phyloP scores from a whole-genome alignment of 805 yeast species.

The Pichia deserticola region DNA sequence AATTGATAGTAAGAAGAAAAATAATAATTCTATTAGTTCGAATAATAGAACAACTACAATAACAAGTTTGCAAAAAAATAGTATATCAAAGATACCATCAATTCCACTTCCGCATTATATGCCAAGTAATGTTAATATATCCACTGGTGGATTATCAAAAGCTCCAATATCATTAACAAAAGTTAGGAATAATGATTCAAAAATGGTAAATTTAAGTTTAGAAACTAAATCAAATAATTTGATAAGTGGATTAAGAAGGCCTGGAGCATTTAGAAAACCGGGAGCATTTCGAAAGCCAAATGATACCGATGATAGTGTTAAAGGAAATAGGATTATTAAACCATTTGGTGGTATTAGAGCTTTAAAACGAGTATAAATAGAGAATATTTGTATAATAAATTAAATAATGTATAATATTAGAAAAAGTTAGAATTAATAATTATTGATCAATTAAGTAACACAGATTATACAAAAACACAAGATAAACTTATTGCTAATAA shows the following conservation, averaged over 20 bases:
- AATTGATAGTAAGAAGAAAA: too few species aligned
- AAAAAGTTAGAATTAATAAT: too few species aligned
- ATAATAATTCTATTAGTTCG: too few species aligned
- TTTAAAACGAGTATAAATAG: not conserved
- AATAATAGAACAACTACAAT: too few species aligned
- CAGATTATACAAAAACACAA: too few species aligned
- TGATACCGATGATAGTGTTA: constrained; percentile 17
- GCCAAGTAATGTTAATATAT: constrained; percentile 13
- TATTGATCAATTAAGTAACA: too few species aligned
- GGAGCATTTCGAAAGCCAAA: constrained; percentile 30
- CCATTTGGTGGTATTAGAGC: constrained; percentile 7
- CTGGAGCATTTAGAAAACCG: constrained; percentile 24
- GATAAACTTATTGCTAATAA: too few species aligned
- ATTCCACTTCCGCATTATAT: constrained; percentile 28
- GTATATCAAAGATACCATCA: constrained; percentile 7
- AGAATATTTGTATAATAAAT: too few species aligned
- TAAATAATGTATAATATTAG: too few species aligned
- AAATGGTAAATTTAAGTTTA: too few species aligned
- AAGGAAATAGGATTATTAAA: constrained; percentile 1
- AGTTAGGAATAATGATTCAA: not conserved
- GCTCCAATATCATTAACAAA: not conserved
- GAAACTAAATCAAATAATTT: not conserved
- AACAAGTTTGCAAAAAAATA: too few species aligned
- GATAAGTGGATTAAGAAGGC: constrained; percentile 4
- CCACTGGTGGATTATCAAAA: too few species aligned